These are phyloP conservation scores for Malbranchea zuffiana DNA, from an alignment of 2,329 filamentous ascomycete species.

Conservation along the genomic window DNA sequence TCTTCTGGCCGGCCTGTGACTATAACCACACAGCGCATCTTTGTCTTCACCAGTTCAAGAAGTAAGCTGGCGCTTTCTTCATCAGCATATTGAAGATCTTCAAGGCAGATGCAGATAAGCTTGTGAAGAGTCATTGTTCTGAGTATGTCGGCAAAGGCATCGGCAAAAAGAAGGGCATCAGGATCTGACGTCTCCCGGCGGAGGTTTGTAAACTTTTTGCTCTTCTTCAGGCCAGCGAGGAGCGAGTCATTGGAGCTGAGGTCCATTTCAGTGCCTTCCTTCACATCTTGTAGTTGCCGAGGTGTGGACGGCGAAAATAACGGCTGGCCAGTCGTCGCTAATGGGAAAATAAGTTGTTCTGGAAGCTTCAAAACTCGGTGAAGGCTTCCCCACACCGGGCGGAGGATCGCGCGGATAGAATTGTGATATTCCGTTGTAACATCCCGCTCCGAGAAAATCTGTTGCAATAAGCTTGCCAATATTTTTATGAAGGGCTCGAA, in stretches of 20 bases:
- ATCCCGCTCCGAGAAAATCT: conserved; percentile 55
- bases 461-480: conserved; percentile 51
- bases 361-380: conserved; percentile 50
- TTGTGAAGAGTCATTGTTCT: conserved; percentile 72
- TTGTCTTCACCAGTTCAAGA: conserved; percentile 63
- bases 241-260: conserved; percentile 23
- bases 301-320: conserved; percentile 18
- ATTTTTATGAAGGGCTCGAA: conserved; percentile 52
- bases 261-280: conserved; percentile 22
- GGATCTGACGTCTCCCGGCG: conserved; percentile 17
- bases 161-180: conserved; percentile 62
- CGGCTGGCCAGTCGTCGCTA: conserved; percentile 26
- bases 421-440: conserved; percentile 52
- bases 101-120: conserved; percentile 77
- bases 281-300: conserved; percentile 23
- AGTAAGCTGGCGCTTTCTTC: conserved; percentile 77
- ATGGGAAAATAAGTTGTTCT: conserved; percentile 49
- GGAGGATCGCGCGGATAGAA: conserved; percentile 44
- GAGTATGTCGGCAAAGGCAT: conserved; percentile 76
- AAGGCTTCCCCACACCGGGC: conserved; percentile 48
- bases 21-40: conserved; percentile 71
- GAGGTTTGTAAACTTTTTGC: conserved; percentile 29
- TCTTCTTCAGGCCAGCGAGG: conserved; percentile 27
- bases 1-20: conserved; percentile 64
- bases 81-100: conserved; percentile 85